Evolutionary conservation across 2,329 filamentous ascomycete species (phyloP), one percentile per base, ranked within the genome.

Genomic region (Beauveria asiatica): DNA sequence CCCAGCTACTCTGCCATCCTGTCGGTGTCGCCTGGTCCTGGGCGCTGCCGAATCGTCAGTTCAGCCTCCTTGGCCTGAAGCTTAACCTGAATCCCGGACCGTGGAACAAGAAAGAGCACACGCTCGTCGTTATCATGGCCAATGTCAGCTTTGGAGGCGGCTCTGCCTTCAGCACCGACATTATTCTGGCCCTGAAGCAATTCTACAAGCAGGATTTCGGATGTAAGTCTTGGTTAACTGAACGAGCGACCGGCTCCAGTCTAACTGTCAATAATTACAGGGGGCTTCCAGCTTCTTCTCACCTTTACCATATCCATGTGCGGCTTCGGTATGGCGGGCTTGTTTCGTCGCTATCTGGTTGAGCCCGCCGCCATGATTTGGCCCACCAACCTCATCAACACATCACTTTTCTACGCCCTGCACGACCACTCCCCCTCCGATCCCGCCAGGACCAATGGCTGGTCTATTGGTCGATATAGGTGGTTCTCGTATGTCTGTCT

Each of bases 251-350:
- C 88, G 65, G 84, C 85, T 2, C 82, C 88, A 86, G 85, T 0
- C 86, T 86, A 3, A 82, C 87, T 67, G 80, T 88, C 75, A 78
- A 83, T 57, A 82, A 80, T 62, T 86, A 85, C 25, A 60, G 57
- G 73, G 0, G 72, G 73, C 9, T 74, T 75, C 51, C 71, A 71
- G 11, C 70, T 75, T 48, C 61, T 75, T 48, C 68, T 74, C 1
- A 70, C 72, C 1, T 64, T 76, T 10, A 73, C 71, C 30, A 73
- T 72, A 19, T 73, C 76, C 52, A 63, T 75, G 10, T 67, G 74
- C 5, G 73, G 74, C 1, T 74, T 74, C 55, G 75, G 74, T 4
- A 65, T 76, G 17, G 74, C 74, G 6, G 75, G 74, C 0, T 69
- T 86, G 46, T 75, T 77, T 42, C 76, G 82, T 27, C 76, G 80